These are phyloP conservation scores for Erodium trifolium DNA, from an alignment of 441 rosid genomes.

Conservation along the genomic window DNA sequence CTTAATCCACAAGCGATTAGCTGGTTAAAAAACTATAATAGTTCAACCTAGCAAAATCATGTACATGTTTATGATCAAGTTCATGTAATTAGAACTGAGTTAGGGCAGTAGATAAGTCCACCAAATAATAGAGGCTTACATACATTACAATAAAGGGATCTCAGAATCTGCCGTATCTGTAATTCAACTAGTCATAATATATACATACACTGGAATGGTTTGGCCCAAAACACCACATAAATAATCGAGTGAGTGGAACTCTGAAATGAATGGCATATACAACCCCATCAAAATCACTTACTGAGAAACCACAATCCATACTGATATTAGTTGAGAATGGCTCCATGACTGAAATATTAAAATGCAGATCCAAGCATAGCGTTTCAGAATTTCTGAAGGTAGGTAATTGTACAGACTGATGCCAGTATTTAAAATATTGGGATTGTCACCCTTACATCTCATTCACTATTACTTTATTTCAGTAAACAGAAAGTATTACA, in stretches of 20 bases:
- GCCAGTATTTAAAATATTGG: background rate
- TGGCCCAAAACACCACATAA: too few species aligned
- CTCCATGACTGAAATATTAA: background rate
- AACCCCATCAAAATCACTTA: background rate
- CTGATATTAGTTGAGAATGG: background rate
- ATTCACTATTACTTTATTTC: slow-evolving; percentile 8
- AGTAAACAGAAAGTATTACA: slow-evolving; percentile 3
- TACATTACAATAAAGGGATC: background rate
- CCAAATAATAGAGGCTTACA: background rate
- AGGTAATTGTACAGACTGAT: background rate
- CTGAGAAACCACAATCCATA: background rate
- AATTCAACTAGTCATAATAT: background rate
- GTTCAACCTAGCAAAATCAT: background rate
- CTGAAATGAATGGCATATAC: background rate
- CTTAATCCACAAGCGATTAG: slow-evolving; percentile 41
- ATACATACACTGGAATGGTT: too few species aligned
- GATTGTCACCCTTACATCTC: slow-evolving; percentile 18
- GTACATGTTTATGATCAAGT: background rate
- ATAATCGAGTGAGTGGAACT: too few species aligned
- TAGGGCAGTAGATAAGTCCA: background rate
- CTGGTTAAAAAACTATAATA: background rate
- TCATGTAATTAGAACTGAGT: background rate
- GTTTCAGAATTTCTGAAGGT: background rate
- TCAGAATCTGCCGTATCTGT: background rate
- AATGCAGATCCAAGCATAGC: background rate